These are phyloP conservation scores for Mycena belliarum DNA, from an alignment of 768 basidiomycete genomes.

Conservation along the genomic window DNA sequence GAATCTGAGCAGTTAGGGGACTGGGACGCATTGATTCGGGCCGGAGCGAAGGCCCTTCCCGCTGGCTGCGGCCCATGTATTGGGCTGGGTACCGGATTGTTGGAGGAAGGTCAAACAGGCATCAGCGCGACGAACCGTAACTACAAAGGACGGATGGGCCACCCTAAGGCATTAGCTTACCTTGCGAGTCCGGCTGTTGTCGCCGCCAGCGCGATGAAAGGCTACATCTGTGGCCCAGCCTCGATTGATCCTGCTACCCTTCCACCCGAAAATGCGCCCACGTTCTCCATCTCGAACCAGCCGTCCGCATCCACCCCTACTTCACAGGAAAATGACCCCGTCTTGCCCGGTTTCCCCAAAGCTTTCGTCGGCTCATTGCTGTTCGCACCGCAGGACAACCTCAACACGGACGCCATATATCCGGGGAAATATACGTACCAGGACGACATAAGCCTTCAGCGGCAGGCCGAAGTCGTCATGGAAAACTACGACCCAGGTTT, in stretches of 20 bases:
- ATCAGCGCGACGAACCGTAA: slow-evolving; percentile 99
- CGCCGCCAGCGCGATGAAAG: slow-evolving; percentile 91
- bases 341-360: slow-evolving; percentile 82
- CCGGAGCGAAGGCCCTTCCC: slow-evolving; percentile 91
- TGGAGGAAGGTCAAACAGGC: slow-evolving; percentile 93
- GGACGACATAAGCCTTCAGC: slow-evolving; percentile 94
- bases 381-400: slow-evolving; percentile 93
- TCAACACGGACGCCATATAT: slow-evolving; percentile 98
- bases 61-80: slow-evolving; percentile 99
- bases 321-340: slow-evolving; percentile 51
- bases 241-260: slow-evolving; percentile 55
- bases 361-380: slow-evolving; percentile 83
- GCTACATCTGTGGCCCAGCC: slow-evolving; percentile 85
- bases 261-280: slow-evolving; percentile 53
- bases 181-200: slow-evolving; percentile 96
- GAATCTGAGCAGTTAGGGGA: slow-evolving; percentile 85
- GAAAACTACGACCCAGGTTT: slow-evolving; percentile 97
- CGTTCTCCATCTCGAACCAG: slow-evolving; percentile 52
- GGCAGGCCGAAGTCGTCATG: slow-evolving; percentile 96
- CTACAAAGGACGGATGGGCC: slow-evolving; percentile 98
- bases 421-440: slow-evolving; percentile 99
- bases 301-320: slow-evolving; percentile 27
- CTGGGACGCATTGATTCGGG: slow-evolving; percentile 83
- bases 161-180: slow-evolving; percentile 93
- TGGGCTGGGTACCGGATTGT: slow-evolving; percentile 87